Percentiles rank a stretch among this genome's conserved stretches.
These are phyloP conservation scores for Saccharomycopsis sp. DNA, from an alignment of 805 yeast species.

Conservation along the genomic window DNA sequence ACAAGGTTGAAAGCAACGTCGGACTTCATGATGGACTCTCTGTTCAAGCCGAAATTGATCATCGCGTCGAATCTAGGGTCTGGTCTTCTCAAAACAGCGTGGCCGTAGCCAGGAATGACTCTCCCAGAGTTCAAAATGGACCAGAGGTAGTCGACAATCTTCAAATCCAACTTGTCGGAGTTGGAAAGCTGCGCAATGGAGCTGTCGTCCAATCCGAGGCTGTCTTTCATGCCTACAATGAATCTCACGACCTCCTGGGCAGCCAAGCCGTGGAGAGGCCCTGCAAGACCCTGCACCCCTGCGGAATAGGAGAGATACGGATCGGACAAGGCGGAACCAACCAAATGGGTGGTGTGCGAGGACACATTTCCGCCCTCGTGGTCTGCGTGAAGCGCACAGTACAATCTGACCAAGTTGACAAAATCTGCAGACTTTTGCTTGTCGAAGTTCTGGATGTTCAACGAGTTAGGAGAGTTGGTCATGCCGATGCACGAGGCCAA, in stretches of 20 bases:
- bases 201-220: slow-evolving; percentile 21
- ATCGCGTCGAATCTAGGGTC: slow-evolving; percentile 78
- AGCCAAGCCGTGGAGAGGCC: slow-evolving; percentile 82
- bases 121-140: slow-evolving; percentile 61
- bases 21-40: slow-evolving; percentile 46
- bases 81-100: slow-evolving; percentile 76
- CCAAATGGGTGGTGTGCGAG: slow-evolving; percentile 76
- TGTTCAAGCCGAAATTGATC: slow-evolving; percentile 54
- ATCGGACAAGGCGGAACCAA: slow-evolving; percentile 73
- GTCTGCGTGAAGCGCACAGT: slow-evolving; percentile 70
- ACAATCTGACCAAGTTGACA: slow-evolving; percentile 63
- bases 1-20: slow-evolving; percentile 64
- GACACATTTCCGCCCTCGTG: slow-evolving; percentile 84
- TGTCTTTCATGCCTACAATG: slow-evolving; percentile 51
- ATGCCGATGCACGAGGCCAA: slow-evolving; percentile 60
- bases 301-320: slow-evolving; percentile 73
- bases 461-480: slow-evolving; percentile 31
- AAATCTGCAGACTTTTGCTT: slow-evolving; percentile 46
- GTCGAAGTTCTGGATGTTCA: slow-evolving; percentile 27
- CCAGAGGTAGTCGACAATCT: slow-evolving; percentile 67
- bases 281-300: slow-evolving; percentile 78
- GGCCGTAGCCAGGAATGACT: slow-evolving; percentile 86
- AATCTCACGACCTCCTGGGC: slow-evolving; percentile 80
- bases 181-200: slow-evolving; percentile 21
- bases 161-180: slow-evolving; percentile 32